Evolutionary conservation across 306 rosid species (phyloP).

Genomic region (Quercus rubra): DNA sequence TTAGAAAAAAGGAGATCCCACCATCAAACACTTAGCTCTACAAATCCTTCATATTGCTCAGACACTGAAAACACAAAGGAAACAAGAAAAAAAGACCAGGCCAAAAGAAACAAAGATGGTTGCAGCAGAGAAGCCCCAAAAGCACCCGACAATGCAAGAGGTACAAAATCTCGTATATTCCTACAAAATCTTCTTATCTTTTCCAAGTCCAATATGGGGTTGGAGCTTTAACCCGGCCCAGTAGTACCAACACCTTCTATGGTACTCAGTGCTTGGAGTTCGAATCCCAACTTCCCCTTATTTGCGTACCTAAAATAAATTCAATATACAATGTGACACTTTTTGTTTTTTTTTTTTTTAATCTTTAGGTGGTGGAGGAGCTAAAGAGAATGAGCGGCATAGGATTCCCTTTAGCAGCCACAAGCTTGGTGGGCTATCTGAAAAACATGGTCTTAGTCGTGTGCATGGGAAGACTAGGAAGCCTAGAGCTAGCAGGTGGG

Average conservation of each 20-base stretch:
- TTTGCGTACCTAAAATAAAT: background rate
- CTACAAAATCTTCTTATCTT: too few species aligned
- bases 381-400: conserved; percentile 56
- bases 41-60: background rate
- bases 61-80: background rate
- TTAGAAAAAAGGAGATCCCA: conserved; percentile 6
- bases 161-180: conserved; percentile 29
- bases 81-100: background rate
- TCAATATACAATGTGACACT: background rate
- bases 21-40: background rate
- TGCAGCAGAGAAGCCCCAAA: conserved; percentile 29
- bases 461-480: conserved; percentile 82
- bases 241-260: too few species aligned
- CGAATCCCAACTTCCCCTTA: too few species aligned
- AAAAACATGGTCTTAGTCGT: conserved; percentile 64
- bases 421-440: conserved; percentile 63
- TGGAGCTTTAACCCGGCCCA: too few species aligned
- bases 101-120: conserved; percentile 29
- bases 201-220: too few species aligned
- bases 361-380: conserved; percentile 62
- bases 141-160: conserved; percentile 53
- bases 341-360: background rate
- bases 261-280: too few species aligned
- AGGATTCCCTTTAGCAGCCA: conserved; percentile 72
- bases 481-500: conserved; percentile 67